phyloP scores from a whole-genome alignment of 352 stramenopile genomes.

The Globisporangium polare region DNA sequence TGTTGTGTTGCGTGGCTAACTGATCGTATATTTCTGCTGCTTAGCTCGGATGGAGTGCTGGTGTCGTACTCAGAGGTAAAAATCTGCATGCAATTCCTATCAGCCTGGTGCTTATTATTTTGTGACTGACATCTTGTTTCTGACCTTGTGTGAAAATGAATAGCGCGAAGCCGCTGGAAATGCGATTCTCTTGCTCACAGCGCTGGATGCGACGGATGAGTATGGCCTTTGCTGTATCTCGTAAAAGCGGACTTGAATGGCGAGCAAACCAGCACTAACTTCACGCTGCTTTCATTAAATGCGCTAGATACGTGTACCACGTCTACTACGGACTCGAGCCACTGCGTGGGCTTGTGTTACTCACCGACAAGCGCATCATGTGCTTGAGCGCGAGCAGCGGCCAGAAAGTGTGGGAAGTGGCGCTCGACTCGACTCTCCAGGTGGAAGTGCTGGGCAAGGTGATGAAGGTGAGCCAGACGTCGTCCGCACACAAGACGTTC shows the following conservation, averaged over 20 bases:
- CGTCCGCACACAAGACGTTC: conserved; percentile 40
- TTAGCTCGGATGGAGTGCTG: conserved; percentile 69
- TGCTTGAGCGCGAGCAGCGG: conserved; percentile 72
- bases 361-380: conserved; percentile 81
- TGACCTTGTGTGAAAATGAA: neutral
- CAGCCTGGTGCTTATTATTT: neutral
- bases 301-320: conserved; percentile 77
- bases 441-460: conserved; percentile 33
- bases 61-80: conserved; percentile 72
- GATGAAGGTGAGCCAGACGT: conserved; percentile 56
- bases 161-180: conserved; percentile 65
- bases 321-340: conserved; percentile 72
- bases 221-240: conserved; percentile 25
- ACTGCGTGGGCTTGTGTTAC: conserved; percentile 60
- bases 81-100: neutral
- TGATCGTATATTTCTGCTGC: conserved; percentile 6
- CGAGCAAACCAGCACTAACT: neutral
- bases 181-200: conserved; percentile 72
- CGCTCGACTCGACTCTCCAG: conserved; percentile 73
- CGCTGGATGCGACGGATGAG: conserved; percentile 75
- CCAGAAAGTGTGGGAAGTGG: conserved; percentile 79
- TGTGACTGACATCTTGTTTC: neutral
- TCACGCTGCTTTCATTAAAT: neutral
- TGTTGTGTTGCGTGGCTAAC: neutral
- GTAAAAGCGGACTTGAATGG: neutral